phyloP scores from a whole-genome alignment of 2,329 filamentous ascomycete genomes.

The Scedosporium apiospermum region DNA sequence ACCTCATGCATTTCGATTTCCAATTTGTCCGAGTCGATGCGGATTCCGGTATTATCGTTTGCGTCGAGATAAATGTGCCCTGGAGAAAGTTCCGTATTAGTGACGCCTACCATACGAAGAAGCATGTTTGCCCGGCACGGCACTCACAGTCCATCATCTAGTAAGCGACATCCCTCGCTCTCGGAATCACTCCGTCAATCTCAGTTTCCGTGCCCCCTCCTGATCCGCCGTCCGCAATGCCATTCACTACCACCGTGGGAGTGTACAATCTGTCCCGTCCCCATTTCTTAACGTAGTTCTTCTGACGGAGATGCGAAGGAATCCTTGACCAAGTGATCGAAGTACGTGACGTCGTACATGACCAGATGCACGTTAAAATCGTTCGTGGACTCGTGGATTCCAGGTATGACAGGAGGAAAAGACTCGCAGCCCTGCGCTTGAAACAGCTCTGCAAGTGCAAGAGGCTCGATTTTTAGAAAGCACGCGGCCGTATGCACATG shows the following conservation, averaged over 20 bases:
- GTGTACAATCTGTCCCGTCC: conserved; percentile 21
- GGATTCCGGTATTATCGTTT: conserved; percentile 14
- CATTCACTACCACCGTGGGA: conserved; percentile 21
- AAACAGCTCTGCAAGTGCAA: conserved; percentile 24
- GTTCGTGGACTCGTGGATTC: conserved; percentile 18
- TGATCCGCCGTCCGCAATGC: conserved; percentile 15
- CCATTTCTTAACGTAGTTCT: conserved; percentile 22
- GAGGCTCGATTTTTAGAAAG: conserved; percentile 21
- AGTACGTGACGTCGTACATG: conserved; percentile 24
- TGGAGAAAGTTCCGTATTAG: no score
- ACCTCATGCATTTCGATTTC: conserved; percentile 11
- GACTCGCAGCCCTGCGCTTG: conserved; percentile 24
- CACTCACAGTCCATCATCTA: no score
- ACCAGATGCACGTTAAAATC: conserved; percentile 21
- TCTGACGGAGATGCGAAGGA: conserved; percentile 20
- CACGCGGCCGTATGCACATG: conserved; percentile 22
- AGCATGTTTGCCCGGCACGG: no score
- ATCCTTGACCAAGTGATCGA: conserved; percentile 23
- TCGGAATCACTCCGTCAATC: background rate
- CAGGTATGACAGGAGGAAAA: conserved; percentile 21
- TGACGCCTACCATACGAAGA: no score
- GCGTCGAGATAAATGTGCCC: conserved; percentile 15
- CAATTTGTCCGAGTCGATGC: conserved; percentile 14
- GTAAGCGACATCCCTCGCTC: no score
- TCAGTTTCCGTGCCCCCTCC: conserved; percentile 14